Conservation (phyloP, 371 early-diverging fungal species). For the Apophysomyces elegans region DNA sequence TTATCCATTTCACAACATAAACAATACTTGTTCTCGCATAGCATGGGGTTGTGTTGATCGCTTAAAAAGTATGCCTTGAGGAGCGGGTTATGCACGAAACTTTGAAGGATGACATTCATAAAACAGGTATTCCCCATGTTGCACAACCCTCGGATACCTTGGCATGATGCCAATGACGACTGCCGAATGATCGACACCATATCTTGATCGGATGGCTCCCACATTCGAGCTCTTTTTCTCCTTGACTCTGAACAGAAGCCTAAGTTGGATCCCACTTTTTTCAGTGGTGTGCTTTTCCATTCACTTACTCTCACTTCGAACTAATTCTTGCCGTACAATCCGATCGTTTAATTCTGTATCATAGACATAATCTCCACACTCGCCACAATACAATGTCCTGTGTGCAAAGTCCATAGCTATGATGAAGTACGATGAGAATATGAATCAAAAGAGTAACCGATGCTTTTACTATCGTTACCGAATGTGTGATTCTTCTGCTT, state of each 20-base stretch:
- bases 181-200: conserved; percentile 45
- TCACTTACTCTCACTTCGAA: conserved; percentile 25
- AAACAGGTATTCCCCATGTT: conserved; percentile 97
- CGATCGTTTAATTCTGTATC: conserved; percentile 75
- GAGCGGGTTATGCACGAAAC: conserved; percentile 89
- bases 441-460: not conserved
- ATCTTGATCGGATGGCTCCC: conserved; percentile 57
- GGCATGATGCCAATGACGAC: conserved; percentile 58
- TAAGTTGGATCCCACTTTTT: too few relatives aligned
- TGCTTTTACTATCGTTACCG: conserved; percentile 47
- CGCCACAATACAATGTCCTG: conserved; percentile 71
- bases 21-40: conserved; percentile 75
- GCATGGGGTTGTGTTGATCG: conserved; percentile 76
- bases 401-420: conserved; percentile 55
- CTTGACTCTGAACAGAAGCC: conserved; percentile 19
- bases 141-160: conserved; percentile 85
- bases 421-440: not conserved
- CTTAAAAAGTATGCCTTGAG: conserved; percentile 86
- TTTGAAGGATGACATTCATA: conserved; percentile 93
- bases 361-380: conserved; percentile 88
- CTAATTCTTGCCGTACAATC: conserved; percentile 59
- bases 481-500: conserved; percentile 62
- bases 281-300: too few relatives aligned
- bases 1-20: conserved; percentile 93
- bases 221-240: conserved; percentile 34